Conservation (phyloP, 2,329 filamentous ascomycete genomes). For the Botrytis cinerea region DNA sequence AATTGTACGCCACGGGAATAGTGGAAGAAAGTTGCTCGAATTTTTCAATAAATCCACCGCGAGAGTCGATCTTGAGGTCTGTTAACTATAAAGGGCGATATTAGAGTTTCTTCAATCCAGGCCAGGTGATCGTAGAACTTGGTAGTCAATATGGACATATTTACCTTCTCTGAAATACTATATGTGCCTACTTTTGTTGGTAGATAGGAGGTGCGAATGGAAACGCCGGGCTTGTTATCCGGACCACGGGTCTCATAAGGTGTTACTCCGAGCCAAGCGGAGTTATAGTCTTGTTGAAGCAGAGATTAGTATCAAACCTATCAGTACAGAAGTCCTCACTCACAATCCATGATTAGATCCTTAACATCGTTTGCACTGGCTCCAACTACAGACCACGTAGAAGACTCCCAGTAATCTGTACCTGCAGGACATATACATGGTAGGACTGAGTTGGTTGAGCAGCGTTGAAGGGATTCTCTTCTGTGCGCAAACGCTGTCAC, state of each 20-base stretch:
- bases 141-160: not conserved
- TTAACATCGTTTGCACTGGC: constrained; percentile 13
- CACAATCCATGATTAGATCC: constrained; percentile 19
- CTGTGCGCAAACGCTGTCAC: not conserved
- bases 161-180: constrained; percentile 16
- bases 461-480: not conserved
- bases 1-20: constrained; percentile 2
- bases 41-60: constrained; percentile 8
- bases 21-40: constrained; percentile 16
- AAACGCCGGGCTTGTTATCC: constrained; percentile 7
- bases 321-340: not conserved
- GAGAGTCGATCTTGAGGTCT: constrained; percentile 7
- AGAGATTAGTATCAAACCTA: not conserved
- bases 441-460: constrained; percentile 2
- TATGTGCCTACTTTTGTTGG: constrained; percentile 15
- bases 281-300: not conserved
- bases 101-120: not conserved
- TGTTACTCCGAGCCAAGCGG: not conserved
- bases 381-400: constrained; percentile 11
- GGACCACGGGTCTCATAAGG: constrained; percentile 13
- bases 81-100: not conserved
- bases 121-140: not conserved
- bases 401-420: constrained; percentile 20
- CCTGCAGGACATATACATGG: not conserved
- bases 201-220: constrained; percentile 8